Conservation (phyloP, 208 protist genomes). For the Balamuthia mandrillaris region DNA sequence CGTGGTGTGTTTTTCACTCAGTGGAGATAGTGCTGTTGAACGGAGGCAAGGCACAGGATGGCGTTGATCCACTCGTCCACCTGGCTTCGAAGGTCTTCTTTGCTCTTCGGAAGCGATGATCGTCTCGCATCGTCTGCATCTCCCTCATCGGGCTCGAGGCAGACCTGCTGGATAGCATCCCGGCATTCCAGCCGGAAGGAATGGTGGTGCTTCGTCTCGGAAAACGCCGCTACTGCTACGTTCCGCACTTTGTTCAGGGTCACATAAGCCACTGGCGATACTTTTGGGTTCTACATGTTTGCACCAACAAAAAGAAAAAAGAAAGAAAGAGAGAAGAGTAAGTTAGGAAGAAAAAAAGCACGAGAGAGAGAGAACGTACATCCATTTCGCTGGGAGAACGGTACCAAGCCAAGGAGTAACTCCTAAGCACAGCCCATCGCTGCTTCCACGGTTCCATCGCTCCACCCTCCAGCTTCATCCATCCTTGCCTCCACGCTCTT, state of each 20-base stretch:
- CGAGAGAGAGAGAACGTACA: background rate
- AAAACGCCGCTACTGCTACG: background rate
- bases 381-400: background rate
- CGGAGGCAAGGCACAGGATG: conserved; percentile 1
- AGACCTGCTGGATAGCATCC: background rate
- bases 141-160: background rate
- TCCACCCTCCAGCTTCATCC: conserved; percentile 12
- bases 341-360: background rate
- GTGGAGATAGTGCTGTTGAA: conserved; percentile 7
- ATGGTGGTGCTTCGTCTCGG: background rate
- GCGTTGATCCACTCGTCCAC: conserved; percentile 12
- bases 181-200: background rate
- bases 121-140: background rate
- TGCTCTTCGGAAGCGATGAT: background rate
- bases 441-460: conserved; percentile 16
- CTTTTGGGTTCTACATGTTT: background rate
- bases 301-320: background rate
- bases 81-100: background rate
- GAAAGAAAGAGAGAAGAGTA: background rate
- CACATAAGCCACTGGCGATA: background rate
- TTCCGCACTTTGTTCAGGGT: background rate
- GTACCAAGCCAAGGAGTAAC: conserved; percentile 25
- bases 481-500: conserved; percentile 24
- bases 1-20: background rate
- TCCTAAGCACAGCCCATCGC: background rate